phyloP scores from a whole-genome alignment of 169 alveolate genomes.

The Eimeria falciformis region DNA sequence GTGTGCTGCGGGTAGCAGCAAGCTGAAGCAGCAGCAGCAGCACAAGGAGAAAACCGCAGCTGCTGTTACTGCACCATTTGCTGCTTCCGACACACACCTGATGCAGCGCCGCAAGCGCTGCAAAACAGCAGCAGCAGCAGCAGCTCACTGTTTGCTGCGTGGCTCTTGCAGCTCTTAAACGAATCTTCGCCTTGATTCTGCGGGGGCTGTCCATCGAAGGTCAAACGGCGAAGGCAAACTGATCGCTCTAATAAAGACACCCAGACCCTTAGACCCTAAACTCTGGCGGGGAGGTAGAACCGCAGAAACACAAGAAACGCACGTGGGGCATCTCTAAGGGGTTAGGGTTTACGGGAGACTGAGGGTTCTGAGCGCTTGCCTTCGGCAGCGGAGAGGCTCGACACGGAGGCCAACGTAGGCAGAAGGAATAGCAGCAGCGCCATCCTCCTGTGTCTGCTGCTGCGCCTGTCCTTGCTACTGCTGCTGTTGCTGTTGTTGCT shows the following conservation, averaged over 20 bases:
- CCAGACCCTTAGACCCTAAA: constrained; percentile 26
- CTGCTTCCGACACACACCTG: background rate
- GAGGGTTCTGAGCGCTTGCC: background rate
- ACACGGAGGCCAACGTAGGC: constrained; percentile 8
- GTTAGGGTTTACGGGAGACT: background rate
- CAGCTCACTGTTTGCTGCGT: constrained; percentile 64
- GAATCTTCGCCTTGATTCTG: constrained; percentile 44
- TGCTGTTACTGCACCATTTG: background rate
- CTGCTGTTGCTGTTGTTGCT: background rate
- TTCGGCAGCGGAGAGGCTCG: constrained; percentile 6
- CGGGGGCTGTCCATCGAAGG: constrained; percentile 56
- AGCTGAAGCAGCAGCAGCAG: constrained; percentile 34
- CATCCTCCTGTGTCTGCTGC: constrained; percentile 34
- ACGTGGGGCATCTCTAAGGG: background rate
- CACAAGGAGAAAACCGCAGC: background rate
- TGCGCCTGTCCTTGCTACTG: constrained; percentile 7
- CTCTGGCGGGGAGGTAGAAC: background rate
- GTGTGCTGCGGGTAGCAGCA: constrained; percentile 74
- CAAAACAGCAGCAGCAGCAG: background rate
- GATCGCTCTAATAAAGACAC: constrained; percentile 6
- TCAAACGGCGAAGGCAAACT: constrained; percentile 62
- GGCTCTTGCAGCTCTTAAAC: constrained; percentile 38
- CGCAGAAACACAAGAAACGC: background rate
- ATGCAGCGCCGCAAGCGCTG: background rate
- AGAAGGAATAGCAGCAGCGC: constrained; percentile 38